Percentiles rank a stretch among this genome's conserved stretches.
Evolutionary conservation across 2,329 filamentous ascomycete species (phyloP).

Genomic region (Colletotrichum brevisporum): DNA sequence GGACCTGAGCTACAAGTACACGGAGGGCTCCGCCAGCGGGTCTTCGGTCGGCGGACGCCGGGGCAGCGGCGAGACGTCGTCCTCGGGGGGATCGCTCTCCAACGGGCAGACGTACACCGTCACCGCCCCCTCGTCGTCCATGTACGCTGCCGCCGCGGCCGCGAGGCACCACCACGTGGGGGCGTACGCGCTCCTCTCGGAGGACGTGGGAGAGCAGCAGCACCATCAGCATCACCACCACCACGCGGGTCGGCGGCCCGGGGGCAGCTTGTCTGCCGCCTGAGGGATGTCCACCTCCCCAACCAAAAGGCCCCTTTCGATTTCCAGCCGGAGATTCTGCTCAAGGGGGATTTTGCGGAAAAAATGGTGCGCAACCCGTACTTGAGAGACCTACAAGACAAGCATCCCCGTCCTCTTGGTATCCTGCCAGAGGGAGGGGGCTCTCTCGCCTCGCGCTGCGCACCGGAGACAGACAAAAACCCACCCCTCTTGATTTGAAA

Average conservation of each 20-base stretch:
- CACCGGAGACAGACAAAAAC: no score
- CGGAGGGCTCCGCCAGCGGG: slow-evolving; percentile 16
- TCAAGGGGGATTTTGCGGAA: neutral
- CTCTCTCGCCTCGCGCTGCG: no score
- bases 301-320: neutral
- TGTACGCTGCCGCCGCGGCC: slow-evolving; percentile 28
- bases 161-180: slow-evolving; percentile 16
- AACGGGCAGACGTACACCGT: slow-evolving; percentile 40
- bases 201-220: slow-evolving; percentile 20
- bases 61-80: slow-evolving; percentile 27
- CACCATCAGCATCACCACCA: slow-evolving; percentile 26
- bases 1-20: slow-evolving; percentile 41
- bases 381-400: neutral
- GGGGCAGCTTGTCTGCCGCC: slow-evolving; percentile 19
- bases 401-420: no score
- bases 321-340: neutral
- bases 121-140: slow-evolving; percentile 21
- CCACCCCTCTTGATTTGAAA: no score
- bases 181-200: slow-evolving; percentile 27
- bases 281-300: slow-evolving; percentile 1
- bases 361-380: neutral
- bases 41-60: slow-evolving; percentile 12
- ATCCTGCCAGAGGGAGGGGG: no score
- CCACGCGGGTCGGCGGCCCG: slow-evolving; percentile 12
- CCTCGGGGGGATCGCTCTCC: slow-evolving; percentile 20